phyloP scores from a whole-genome alignment of 78 protist genomes.

The Dictyostelium capitatum region DNA sequence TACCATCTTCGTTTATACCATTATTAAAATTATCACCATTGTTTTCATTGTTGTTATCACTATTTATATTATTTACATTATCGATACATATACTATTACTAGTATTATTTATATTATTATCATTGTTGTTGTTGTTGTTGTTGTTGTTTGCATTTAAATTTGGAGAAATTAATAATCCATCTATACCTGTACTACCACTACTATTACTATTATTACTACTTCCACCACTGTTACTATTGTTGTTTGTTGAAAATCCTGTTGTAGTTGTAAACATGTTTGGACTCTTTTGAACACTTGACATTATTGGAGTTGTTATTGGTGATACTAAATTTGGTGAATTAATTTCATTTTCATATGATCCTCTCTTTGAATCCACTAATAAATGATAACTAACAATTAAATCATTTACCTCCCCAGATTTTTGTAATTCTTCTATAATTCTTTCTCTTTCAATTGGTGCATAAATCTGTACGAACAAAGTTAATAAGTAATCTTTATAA shows the following conservation, averaged over 20 bases:
- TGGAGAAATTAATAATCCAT: neutral
- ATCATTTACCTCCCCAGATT: conserved; percentile 65
- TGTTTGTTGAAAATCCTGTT: neutral
- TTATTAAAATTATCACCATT: neutral
- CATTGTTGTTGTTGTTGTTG: neutral
- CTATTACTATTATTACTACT: neutral
- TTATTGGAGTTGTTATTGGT: neutral
- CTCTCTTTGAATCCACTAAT: conserved; percentile 49
- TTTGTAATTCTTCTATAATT: conserved; percentile 52
- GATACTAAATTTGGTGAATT: neutral
- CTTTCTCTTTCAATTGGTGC: conserved; percentile 25
- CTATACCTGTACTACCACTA: neutral
- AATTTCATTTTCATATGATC: conserved; percentile 29
- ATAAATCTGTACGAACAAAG: neutral
- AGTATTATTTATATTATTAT: neutral
- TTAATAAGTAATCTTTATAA: neutral
- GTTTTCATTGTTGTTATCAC: neutral
- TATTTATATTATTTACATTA: neutral
- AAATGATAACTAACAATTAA: conserved; percentile 71
- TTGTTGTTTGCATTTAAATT: neutral
- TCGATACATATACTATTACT: neutral
- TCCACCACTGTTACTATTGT: neutral
- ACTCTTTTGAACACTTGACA: conserved; percentile 5
- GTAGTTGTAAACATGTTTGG: neutral
- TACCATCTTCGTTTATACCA: neutral